Evolutionary conservation across 1,139 yeast species (phyloP), one percentile per base, ranked within the genome.

Genomic region (Taiozyma sp.): DNA sequence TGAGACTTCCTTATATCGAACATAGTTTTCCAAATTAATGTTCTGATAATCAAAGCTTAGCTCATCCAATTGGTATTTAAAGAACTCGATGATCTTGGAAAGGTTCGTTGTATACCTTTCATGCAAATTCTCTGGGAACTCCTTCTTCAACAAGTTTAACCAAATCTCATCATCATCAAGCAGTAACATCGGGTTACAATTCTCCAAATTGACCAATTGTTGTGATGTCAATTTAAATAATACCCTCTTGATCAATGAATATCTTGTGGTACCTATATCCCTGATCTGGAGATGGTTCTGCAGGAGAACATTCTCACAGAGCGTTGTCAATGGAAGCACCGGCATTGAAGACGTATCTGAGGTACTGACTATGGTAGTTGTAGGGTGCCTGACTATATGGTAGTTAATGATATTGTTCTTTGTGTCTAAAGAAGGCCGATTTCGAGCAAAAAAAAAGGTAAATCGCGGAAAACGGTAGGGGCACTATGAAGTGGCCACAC

Each of bases 91-190:
- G 16, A 60, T 53, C 36, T 59, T 60, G 2, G 34, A 16, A 3
- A 43, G 13, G 38, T 55, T 53, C 4, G 58, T 54, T 1, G 62
- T 55, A 36, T 45, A 62, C 7, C 58, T 44, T 16, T 56, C 57
- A 23, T 50, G 57, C 13, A 56, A 48, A 44, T 59, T 62, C 48
- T 71, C 75, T 6, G 84, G 80, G 58, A 79, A 81, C 51, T 82
- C 84, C 51, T 68, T 72, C 48, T 66, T 68, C 5, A 81, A 61
- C 23, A 80, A 63, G 1, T 58, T 57, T 4, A 59, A 60, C 87
- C 87, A 82, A n/a, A 80, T 57, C 40, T 67, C 71, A 54, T 80
- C 85, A 50, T 80, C 76, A 43, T 74, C 77, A 14, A 83, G 78
- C 6, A 69, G 62, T 14, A 80, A 58, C 34, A 68, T 70, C 0